phyloP scores from a whole-genome alignment of 2,329 filamentous ascomycete species.

The Fusarium pseudocircinatum region DNA sequence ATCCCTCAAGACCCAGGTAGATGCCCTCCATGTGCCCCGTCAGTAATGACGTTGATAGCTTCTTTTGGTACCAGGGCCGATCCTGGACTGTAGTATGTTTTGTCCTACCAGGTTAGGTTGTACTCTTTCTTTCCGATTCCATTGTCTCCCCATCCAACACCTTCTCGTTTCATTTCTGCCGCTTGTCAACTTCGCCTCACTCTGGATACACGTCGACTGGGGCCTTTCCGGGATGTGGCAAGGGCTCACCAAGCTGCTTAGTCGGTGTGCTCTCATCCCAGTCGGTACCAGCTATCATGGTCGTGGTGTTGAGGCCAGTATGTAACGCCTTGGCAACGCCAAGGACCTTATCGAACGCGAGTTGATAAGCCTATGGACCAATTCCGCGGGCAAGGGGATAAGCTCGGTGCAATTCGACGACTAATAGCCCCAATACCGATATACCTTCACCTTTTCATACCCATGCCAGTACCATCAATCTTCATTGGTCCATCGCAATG shows the following conservation, averaged over 20 bases:
- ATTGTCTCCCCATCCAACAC: accelerated
- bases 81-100: background rate
- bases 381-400: background rate
- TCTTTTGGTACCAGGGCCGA: accelerated
- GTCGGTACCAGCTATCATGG: background rate
- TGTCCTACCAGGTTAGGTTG: accelerated
- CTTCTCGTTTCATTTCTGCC: too few species aligned
- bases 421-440: background rate
- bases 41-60: accelerated
- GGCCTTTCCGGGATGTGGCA: background rate
- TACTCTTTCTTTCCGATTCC: accelerated
- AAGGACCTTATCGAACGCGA: background rate
- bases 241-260: background rate
- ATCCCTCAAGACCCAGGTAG: too few species aligned
- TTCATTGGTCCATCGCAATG: background rate
- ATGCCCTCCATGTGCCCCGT: background rate
- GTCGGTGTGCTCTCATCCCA: background rate
- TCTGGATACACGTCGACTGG: background rate
- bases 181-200: too few species aligned
- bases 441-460: accelerated
- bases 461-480: background rate
- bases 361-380: accelerated
- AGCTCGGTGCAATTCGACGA: background rate
- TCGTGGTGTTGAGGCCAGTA: background rate
- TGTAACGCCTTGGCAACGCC: background rate